phyloP scores from a whole-genome alignment of 352 stramenopile genomes.

The Pythium utonaiense region DNA sequence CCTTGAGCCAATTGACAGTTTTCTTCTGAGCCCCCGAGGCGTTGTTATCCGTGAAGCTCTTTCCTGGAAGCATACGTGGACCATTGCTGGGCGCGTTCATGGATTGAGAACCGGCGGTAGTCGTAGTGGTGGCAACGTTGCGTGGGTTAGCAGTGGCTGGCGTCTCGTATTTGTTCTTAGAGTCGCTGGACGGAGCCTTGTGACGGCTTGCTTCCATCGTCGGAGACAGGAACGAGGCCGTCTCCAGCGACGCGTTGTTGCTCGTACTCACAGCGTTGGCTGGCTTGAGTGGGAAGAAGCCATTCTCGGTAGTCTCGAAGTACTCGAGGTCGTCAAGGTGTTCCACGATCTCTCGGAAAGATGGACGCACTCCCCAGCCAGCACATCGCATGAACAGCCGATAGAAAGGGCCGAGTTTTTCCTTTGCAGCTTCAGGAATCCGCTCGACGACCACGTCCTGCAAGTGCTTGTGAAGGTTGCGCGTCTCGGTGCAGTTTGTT shows the following conservation, averaged over 20 bases:
- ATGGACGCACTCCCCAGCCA: conserved; percentile 71
- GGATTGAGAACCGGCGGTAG: not conserved
- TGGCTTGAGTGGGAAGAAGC: conserved; percentile 74
- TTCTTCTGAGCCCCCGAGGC: conserved; percentile 25
- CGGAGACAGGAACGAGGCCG: conserved; percentile 52
- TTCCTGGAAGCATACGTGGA: conserved; percentile 44
- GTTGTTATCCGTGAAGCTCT: conserved; percentile 34
- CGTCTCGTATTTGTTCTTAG: conserved; percentile 57
- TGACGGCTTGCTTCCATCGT: conserved; percentile 28
- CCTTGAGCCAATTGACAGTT: conserved; percentile 80
- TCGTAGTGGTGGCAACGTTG: conserved; percentile 10
- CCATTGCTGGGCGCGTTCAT: conserved; percentile 16
- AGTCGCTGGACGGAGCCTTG: conserved; percentile 43
- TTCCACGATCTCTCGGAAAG: conserved; percentile 77
- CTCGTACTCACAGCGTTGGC: not conserved
- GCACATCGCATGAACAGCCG: conserved; percentile 71
- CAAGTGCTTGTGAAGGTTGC: conserved; percentile 69
- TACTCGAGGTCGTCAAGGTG: conserved; percentile 75
- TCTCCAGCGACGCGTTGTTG: conserved; percentile 1
- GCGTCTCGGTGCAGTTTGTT: conserved; percentile 62
- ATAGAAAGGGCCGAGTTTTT: conserved; percentile 61
- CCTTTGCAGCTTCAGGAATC: conserved; percentile 50
- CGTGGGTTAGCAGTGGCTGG: conserved; percentile 31
- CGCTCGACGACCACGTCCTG: conserved; percentile 70
- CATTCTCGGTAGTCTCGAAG: conserved; percentile 76